A percentile compares a stretch with the other conserved stretches of the same genome.
These are phyloP conservation scores for Pseudogymnoascus sp. DNA, from an alignment of 2,329 filamentous ascomycete species.

Conservation along the genomic window DNA sequence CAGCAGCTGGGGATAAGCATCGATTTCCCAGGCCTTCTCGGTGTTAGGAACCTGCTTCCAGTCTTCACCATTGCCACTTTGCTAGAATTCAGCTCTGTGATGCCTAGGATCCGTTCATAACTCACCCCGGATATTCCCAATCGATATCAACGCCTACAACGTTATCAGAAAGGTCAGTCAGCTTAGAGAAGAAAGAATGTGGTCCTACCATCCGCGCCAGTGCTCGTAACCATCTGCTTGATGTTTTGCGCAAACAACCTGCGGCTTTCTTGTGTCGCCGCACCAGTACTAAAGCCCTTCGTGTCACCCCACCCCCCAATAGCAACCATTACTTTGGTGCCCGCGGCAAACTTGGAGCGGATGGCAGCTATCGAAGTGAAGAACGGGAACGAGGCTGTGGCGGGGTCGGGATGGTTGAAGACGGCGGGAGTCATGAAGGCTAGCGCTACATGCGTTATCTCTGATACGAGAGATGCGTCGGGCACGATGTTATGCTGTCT, in stretches of 20 bases:
- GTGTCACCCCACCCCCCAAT: conserved; percentile 70
- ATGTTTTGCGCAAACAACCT: conserved; percentile 56
- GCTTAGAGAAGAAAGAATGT: neutral
- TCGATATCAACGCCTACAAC: conserved; percentile 30
- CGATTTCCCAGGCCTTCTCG: conserved; percentile 51
- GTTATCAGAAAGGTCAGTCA: conserved; percentile 14
- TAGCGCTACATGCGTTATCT: conserved; percentile 49
- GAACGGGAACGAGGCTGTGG: conserved; percentile 35
- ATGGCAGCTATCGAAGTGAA: conserved; percentile 43
- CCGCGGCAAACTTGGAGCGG: conserved; percentile 38
- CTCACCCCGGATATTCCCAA: conserved; percentile 44
- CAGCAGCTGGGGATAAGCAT: conserved; percentile 54
- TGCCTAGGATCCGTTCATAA: neutral
- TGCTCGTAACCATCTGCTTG: conserved; percentile 49
- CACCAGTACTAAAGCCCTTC: conserved; percentile 50
- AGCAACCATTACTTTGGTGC: conserved; percentile 58
- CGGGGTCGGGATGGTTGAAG: conserved; percentile 37
- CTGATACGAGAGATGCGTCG: conserved; percentile 26
- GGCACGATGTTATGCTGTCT: conserved; percentile 29
- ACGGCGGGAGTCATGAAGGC: conserved; percentile 47
- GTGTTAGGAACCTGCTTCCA: conserved; percentile 58
- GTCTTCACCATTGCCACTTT: conserved; percentile 57
- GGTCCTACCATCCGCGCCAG: conserved; percentile 55
- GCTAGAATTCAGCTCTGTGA: neutral
- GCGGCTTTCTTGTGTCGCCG: conserved; percentile 42